A percentile compares a stretch with the other conserved stretches of the same genome.
These are phyloP conservation scores for Monosporascus sp. DNA, from an alignment of 2,329 filamentous ascomycete species.

Conservation along the genomic window DNA sequence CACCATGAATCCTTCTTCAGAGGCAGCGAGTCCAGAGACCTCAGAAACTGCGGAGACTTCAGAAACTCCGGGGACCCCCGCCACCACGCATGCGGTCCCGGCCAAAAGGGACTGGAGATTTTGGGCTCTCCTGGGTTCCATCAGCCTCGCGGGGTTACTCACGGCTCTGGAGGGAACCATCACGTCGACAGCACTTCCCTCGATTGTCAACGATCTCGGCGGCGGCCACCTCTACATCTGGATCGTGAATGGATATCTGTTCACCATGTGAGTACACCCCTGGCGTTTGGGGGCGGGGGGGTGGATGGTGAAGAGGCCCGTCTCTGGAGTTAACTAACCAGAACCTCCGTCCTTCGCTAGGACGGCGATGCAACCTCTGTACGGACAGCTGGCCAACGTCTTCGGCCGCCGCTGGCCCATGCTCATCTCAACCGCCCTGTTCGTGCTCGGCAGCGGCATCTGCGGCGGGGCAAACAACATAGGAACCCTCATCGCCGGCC, in stretches of 20 bases:
- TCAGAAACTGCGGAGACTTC: too few relatives aligned
- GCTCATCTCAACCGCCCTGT: conserved; percentile 32
- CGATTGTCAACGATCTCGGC: not conserved
- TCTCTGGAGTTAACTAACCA: too few relatives aligned
- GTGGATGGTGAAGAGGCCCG: too few relatives aligned
- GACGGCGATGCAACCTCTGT: conserved; percentile 15
- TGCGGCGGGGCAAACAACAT: conserved; percentile 32
- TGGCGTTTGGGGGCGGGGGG: too few relatives aligned
- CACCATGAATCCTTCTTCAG: too few relatives aligned
- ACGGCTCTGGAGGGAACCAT: conserved; percentile 2
- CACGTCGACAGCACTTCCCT: not conserved
- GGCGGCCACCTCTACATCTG: conserved; percentile 1
- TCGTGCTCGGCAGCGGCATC: conserved; percentile 40
- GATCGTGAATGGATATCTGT: conserved; percentile 1
- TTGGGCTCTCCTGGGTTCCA: not conserved
- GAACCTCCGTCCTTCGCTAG: not conserved
- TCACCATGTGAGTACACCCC: not conserved
- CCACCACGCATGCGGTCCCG: too few relatives aligned
- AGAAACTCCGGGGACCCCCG: too few relatives aligned
- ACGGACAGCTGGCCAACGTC: conserved; percentile 37
- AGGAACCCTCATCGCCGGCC: conserved; percentile 35
- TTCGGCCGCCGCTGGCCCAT: conserved; percentile 34
- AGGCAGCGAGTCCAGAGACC: too few relatives aligned
- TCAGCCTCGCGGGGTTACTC: not conserved
- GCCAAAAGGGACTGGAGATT: not conserved